Evolutionary conservation across 495 filamentous ascomycete genomes (phyloP).

Genomic region (Aspergillus avenaceus): DNA sequence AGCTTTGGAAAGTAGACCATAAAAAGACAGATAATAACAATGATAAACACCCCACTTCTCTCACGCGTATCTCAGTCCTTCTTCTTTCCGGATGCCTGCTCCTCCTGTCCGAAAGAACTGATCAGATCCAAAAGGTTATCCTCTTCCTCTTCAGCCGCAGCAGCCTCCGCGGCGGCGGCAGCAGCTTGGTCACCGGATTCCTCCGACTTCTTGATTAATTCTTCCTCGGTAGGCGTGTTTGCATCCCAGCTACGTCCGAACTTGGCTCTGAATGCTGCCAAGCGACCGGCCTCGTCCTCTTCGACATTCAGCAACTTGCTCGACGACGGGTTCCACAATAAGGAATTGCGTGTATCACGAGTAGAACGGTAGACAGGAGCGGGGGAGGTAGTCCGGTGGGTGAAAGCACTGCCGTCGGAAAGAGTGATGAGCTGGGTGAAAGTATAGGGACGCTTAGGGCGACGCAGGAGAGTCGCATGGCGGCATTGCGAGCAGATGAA

Average conservation of each 20-base stretch:
- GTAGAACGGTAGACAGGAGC: slow-evolving; percentile 67
- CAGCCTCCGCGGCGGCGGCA: slow-evolving; percentile 26
- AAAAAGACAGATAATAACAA: slow-evolving; percentile 2
- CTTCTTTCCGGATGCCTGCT: slow-evolving; percentile 28
- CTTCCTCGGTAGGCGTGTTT: slow-evolving; percentile 30
- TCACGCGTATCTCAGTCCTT: slow-evolving; percentile 18
- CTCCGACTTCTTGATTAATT: slow-evolving; percentile 5
- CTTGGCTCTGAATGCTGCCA: slow-evolving; percentile 76
- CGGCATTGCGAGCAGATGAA: slow-evolving; percentile 54
- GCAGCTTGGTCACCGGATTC: slow-evolving; percentile 12
- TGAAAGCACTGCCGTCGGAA: slow-evolving; percentile 85
- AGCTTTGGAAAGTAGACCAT: slow-evolving; percentile 8
- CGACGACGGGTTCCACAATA: slow-evolving; percentile 83
- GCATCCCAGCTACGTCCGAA: slow-evolving; percentile 85
- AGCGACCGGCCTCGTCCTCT: slow-evolving; percentile 88
- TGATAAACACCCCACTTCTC: slow-evolving; percentile 3
- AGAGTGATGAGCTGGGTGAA: slow-evolving; percentile 96
- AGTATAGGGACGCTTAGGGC: slow-evolving; percentile 86
- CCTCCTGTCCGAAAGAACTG: slow-evolving; percentile 52
- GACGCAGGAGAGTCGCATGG: slow-evolving; percentile 84
- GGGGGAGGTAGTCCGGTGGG: slow-evolving; percentile 84
- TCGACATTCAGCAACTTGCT: slow-evolving; percentile 80
- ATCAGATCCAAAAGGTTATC: slow-evolving; percentile 71
- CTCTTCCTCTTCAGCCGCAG: slow-evolving; percentile 38
- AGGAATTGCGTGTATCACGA: slow-evolving; percentile 84